Evolutionary conservation across 305 asterid species (phyloP).

Genomic region (Fraxinus ornus): DNA sequence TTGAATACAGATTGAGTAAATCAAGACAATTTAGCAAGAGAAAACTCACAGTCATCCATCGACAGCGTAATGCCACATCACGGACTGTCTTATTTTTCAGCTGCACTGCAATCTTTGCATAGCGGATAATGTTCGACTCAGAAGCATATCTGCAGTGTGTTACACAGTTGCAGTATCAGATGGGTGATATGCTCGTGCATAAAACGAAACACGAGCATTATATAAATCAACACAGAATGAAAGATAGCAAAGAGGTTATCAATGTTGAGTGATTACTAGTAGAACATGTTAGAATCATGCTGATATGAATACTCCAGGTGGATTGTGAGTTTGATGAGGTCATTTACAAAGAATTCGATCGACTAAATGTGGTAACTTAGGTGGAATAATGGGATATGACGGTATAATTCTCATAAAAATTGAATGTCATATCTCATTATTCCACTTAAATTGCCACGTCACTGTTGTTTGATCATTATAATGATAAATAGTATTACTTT

Average conservation of each 20-base stretch:
- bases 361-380: background rate
- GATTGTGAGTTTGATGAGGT: background rate
- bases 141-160: slow-evolving; percentile 61
- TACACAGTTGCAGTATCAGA: background rate
- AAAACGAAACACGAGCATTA: background rate
- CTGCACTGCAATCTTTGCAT: slow-evolving; percentile 83
- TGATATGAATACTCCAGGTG: background rate
- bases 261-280: background rate
- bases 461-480: no score
- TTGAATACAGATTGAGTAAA: background rate
- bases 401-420: no score
- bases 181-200: background rate
- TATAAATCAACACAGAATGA: background rate
- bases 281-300: background rate
- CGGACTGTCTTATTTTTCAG: slow-evolving; percentile 79
- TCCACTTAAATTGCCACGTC: no score
- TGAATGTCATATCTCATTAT: no score
- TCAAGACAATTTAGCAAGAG: background rate
- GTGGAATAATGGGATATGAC: no score
- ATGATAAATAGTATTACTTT: no score
- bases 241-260: background rate
- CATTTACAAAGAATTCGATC: background rate
- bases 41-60: slow-evolving; percentile 83
- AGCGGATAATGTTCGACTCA: slow-evolving; percentile 65
- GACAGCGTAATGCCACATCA: slow-evolving; percentile 90